Evolutionary conservation across 192 early-diverging fungal species (phyloP).

Genomic region (Coemansia nantahalensis): DNA sequence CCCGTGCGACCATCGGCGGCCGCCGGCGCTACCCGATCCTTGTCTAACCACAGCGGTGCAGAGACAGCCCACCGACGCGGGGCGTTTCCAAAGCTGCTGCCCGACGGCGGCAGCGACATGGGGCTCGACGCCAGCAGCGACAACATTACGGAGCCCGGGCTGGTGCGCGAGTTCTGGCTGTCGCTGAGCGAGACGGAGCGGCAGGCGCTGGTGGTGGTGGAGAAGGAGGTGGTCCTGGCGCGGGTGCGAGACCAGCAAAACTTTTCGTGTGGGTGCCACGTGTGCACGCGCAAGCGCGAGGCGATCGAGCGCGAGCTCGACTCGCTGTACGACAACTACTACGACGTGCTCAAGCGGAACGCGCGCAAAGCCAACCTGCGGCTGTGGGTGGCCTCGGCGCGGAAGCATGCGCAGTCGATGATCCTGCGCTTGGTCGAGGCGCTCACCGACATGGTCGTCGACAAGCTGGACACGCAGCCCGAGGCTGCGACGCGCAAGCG

Average conservation of each 20-base stretch:
- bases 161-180: conserved; percentile 43
- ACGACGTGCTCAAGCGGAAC: conserved; percentile 33
- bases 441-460: conserved; percentile 16
- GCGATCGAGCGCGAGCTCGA: conserved; percentile 48
- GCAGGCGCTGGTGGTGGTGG: conserved; percentile 25
- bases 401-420: conserved; percentile 15
- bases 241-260: conserved; percentile 50
- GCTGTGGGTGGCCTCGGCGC: conserved; percentile 10
- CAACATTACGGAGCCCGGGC: conserved; percentile 20
- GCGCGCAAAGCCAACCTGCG: conserved; percentile 30
- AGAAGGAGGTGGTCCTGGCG: conserved; percentile 37
- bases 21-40: too few relatives aligned
- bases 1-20: too few relatives aligned
- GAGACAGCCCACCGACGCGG: too few relatives aligned
- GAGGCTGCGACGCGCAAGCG: conserved; percentile 3
- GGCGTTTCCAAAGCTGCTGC: too few relatives aligned
- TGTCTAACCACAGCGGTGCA: too few relatives aligned
- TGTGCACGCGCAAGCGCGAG: conserved; percentile 47
- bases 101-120: neutral
- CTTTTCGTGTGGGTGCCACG: conserved; percentile 47
- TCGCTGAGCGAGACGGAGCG: conserved; percentile 29
- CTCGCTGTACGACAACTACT: conserved; percentile 44
- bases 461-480: neutral
- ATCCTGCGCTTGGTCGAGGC: conserved; percentile 18
- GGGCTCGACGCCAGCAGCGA: conserved; percentile 8